Percentiles rank a stretch among this genome's conserved stretches.
Conservation (phyloP, 140 eudicot genomes). For the Eryngium alpinum region DNA sequence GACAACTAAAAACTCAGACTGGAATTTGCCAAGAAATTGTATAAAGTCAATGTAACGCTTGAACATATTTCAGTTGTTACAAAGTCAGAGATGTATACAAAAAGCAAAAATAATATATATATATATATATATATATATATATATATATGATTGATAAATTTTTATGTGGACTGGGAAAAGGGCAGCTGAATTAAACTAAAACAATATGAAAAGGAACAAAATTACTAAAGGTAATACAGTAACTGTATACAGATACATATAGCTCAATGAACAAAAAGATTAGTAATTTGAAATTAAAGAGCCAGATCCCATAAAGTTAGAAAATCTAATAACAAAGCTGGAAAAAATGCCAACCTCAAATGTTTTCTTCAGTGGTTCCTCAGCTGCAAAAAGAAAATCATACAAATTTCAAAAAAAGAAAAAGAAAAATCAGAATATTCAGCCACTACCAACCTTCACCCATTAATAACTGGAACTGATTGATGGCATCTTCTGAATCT, state of each 20-base stretch:
- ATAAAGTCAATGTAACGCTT: background rate
- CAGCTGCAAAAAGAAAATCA: constrained; percentile 25
- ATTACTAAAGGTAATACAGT: too few species aligned
- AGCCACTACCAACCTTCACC: constrained; percentile 42
- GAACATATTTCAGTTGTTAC: background rate
- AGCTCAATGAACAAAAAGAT: background rate
- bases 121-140: background rate
- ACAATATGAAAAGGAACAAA: background rate
- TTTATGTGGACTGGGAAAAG: background rate
- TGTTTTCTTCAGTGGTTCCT: constrained; percentile 41
- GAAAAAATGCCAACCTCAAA: constrained; percentile 34
- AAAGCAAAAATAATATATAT: background rate
- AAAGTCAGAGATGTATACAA: background rate
- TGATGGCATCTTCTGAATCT: constrained; percentile 48
- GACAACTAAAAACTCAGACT: too few species aligned
- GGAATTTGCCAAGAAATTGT: too few species aligned
- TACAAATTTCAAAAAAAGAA: background rate
- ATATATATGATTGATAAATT: background rate
- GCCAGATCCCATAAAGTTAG: constrained; percentile 10
- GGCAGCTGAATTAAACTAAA: background rate
- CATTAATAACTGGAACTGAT: constrained; percentile 48
- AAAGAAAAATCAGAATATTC: background rate
- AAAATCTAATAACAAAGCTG: too few species aligned
- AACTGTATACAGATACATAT: background rate
- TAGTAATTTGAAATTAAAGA: background rate